A percentile compares a stretch with the other conserved stretches of the same genome.
Evolutionary conservation across 2,329 filamentous ascomycete species (phyloP).

Genomic region (Laburnicola sp.): DNA sequence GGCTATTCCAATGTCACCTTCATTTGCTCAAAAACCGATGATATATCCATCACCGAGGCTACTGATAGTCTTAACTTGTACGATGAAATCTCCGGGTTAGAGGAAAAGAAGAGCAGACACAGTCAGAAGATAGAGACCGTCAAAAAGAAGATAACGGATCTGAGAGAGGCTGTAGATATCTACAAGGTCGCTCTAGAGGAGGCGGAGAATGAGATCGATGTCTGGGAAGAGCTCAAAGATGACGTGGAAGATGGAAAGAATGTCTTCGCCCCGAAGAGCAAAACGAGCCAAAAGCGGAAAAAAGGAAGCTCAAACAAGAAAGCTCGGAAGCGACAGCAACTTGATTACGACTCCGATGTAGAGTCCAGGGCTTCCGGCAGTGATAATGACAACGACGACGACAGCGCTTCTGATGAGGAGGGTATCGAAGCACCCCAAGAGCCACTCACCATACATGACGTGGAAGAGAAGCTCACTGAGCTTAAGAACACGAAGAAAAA

Average conservation of each 20-base stretch:
- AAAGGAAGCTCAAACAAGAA: conserved; percentile 13
- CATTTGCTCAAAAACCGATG: conserved; percentile 66
- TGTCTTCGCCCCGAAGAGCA: conserved; percentile 45
- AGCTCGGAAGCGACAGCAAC: conserved; percentile 23
- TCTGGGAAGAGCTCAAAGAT: conserved; percentile 50
- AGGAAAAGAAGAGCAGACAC: conserved; percentile 25
- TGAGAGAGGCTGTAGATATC: conserved; percentile 41
- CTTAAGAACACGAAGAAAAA: conserved; percentile 50
- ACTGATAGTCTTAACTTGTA: conserved; percentile 45
- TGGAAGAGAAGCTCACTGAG: conserved; percentile 50
- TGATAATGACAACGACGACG: conserved; percentile 31
- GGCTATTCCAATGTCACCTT: conserved; percentile 60
- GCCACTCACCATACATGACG: conserved; percentile 47
- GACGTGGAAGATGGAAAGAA: conserved; percentile 47
- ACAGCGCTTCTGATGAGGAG: conserved; percentile 28
- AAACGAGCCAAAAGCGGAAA: conserved; percentile 49
- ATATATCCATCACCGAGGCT: conserved; percentile 57
- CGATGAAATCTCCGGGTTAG: conserved; percentile 32
- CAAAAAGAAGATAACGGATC: conserved; percentile 24
- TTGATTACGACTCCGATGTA: conserved; percentile 19
- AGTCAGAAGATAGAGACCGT: conserved; percentile 23
- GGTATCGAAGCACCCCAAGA: conserved; percentile 26
- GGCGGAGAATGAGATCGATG: conserved; percentile 49
- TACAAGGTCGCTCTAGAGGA: conserved; percentile 42
- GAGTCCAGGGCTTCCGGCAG: conserved; percentile 22